Evolutionary conservation across 2,329 filamentous ascomycete species (phyloP).

Genomic region (Colletotrichum lentis): DNA sequence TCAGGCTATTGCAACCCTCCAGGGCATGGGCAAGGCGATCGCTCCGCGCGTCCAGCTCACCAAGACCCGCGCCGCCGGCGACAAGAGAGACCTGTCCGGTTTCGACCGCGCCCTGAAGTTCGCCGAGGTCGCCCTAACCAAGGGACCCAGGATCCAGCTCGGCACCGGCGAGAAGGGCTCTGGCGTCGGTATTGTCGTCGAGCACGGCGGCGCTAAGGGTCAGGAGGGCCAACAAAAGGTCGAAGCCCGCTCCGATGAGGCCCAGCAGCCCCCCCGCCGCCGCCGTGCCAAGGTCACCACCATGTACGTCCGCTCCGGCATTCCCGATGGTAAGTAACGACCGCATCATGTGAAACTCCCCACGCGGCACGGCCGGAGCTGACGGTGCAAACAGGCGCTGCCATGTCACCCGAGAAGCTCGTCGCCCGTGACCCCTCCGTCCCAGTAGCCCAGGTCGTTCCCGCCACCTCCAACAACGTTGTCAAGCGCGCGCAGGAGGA

Average conservation of each 20-base stretch:
- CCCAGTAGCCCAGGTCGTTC: conserved; percentile 30
- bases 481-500: conserved; percentile 34
- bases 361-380: not conserved
- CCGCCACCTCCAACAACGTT: conserved; percentile 11
- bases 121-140: conserved; percentile 51
- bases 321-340: conserved; percentile 52
- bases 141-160: conserved; percentile 51
- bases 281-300: conserved; percentile 55
- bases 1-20: conserved; percentile 54
- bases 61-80: conserved; percentile 38
- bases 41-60: conserved; percentile 49
- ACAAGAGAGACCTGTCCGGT: conserved; percentile 51
- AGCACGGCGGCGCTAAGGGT: too few species aligned
- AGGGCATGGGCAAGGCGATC: conserved; percentile 60
- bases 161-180: conserved; percentile 51
- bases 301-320: conserved; percentile 56
- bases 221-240: conserved; percentile 28
- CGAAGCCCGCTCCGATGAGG: conserved; percentile 31
- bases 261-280: conserved; percentile 44
- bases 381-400: conserved; percentile 23
- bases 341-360: not conserved
- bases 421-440: conserved; percentile 27
- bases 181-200: conserved; percentile 52
- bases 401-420: conserved; percentile 32
- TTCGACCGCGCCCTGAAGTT: conserved; percentile 53